Percentiles rank a stretch among this genome's conserved stretches.
Conservation (phyloP, 2,329 filamentous ascomycete species). For the Aspergillus spinulosporus region DNA sequence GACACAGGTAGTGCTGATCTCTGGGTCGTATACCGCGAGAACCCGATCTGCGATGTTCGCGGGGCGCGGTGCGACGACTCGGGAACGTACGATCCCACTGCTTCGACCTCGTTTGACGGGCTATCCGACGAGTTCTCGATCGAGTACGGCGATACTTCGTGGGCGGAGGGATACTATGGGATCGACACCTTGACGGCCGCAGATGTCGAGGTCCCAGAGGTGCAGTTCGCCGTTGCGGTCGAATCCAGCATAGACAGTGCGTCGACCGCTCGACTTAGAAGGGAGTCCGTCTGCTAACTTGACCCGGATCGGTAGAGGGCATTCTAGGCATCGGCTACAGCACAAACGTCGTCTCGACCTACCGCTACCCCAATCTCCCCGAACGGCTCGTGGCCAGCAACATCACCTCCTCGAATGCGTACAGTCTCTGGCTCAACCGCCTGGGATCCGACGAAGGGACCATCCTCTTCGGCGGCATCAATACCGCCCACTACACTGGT, state of each 20-base stretch:
- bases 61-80: conserved; percentile 57
- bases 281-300: not conserved
- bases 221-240: conserved; percentile 17
- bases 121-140: conserved; percentile 76
- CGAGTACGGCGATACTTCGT: conserved; percentile 75
- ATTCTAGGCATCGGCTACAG: conserved; percentile 81
- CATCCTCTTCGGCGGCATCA: conserved; percentile 71
- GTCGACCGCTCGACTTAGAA: conserved; percentile 55
- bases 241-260: conserved; percentile 12
- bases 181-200: conserved; percentile 13
- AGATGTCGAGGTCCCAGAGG: conserved; percentile 6
- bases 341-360: conserved; percentile 64
- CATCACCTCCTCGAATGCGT: conserved; percentile 64
- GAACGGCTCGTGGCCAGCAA: conserved; percentile 60
- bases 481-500: conserved; percentile 63
- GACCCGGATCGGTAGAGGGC: conserved; percentile 34
- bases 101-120: conserved; percentile 71
- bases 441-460: conserved; percentile 61
- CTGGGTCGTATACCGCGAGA: conserved; percentile 66
- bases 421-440: conserved; percentile 72
- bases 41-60: conserved; percentile 48
- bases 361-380: conserved; percentile 60
- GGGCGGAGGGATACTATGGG: conserved; percentile 73
- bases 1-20: conserved; percentile 62
- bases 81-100: conserved; percentile 68